These are phyloP conservation scores for Metschnikowia gelsemii DNA, from an alignment of 805 yeast species.

Conservation along the genomic window DNA sequence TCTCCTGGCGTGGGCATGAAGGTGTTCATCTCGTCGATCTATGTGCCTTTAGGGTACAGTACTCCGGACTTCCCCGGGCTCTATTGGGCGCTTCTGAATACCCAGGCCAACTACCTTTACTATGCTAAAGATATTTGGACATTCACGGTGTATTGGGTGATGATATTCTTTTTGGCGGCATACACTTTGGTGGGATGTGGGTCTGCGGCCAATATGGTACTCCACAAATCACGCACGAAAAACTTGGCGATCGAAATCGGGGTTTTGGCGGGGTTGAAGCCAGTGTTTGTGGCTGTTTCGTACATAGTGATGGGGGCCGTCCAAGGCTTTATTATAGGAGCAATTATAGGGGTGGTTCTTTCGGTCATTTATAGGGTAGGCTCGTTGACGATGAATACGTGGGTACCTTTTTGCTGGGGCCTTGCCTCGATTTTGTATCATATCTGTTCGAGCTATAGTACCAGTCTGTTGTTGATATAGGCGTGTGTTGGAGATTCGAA, in stretches of 20 bases:
- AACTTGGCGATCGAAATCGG: slow-evolving; percentile 4
- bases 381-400: slow-evolving; percentile 82
- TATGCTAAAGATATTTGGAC: slow-evolving; percentile 72
- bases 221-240: slow-evolving; percentile 22
- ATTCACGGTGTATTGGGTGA: slow-evolving; percentile 79
- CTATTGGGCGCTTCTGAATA: slow-evolving; percentile 60
- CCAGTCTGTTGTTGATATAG: slow-evolving; percentile 31
- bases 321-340: slow-evolving; percentile 71
- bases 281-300: slow-evolving; percentile 41
- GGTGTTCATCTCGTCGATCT: slow-evolving; percentile 42
- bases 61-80: slow-evolving; percentile 82
- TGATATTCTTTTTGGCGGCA: slow-evolving; percentile 63
- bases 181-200: slow-evolving; percentile 64
- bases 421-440: slow-evolving; percentile 65
- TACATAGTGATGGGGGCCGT: slow-evolving; percentile 57
- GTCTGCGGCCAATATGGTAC: slow-evolving; percentile 41
- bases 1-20: slow-evolving; percentile 17
- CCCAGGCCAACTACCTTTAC: slow-evolving; percentile 59
- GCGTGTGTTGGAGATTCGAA: not conserved
- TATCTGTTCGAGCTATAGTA: slow-evolving; percentile 64
- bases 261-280: slow-evolving; percentile 19
- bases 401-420: slow-evolving; percentile 91
- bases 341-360: slow-evolving; percentile 71
- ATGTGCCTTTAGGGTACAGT: slow-evolving; percentile 77
- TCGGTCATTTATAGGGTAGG: slow-evolving; percentile 80